Conservation (phyloP, 208 protist genomes). For the Vickermania ingenoplastis region DNA sequence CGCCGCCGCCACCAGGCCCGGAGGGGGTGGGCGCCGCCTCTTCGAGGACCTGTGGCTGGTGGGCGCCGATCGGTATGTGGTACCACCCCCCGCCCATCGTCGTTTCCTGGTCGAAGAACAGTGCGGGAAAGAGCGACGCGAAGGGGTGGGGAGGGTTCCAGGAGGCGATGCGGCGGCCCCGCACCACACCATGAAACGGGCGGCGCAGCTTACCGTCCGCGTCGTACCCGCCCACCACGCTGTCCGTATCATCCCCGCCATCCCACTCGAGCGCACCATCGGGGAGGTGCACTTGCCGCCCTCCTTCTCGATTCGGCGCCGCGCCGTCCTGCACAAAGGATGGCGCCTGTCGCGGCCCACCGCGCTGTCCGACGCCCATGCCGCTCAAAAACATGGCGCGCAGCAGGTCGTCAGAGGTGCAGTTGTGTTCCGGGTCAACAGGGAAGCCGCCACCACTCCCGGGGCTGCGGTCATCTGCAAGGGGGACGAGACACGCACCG, state of each 20-base stretch:
- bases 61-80: background rate
- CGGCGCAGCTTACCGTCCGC: background rate
- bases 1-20: background rate
- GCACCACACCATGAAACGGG: background rate
- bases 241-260: background rate
- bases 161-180: background rate
- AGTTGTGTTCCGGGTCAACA: background rate
- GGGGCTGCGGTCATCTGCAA: no score
- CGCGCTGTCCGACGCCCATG: no score
- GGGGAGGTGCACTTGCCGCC: no score
- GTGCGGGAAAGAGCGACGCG: background rate
- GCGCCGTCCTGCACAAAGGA: no score
- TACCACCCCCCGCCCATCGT: background rate
- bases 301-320: no score
- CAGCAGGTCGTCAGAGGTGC: background rate
- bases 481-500: background rate
- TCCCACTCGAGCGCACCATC: no score
- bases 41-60: background rate
- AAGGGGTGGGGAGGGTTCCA: background rate
- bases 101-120: background rate
- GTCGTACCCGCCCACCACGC: background rate
- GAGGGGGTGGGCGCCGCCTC: background rate
- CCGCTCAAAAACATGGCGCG: background rate
- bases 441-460: background rate
- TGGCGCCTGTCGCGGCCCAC: no score